Evolutionary conservation across 352 stramenopile species (phyloP), one percentile per base, ranked within the genome.

Genomic region (Phytophthora syringae): DNA sequence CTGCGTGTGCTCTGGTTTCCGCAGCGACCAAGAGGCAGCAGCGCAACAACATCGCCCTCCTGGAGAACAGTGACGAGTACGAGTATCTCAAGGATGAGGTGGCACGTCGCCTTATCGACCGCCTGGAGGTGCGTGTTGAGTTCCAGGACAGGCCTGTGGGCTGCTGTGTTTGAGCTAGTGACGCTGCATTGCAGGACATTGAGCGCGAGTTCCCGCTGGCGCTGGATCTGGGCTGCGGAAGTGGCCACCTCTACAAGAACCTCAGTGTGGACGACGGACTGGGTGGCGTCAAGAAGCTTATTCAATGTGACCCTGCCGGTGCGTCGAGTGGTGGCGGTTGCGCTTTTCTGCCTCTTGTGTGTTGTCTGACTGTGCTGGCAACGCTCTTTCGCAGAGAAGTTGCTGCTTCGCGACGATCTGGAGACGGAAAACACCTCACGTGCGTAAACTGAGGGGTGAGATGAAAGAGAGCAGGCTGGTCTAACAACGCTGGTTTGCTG

Each of bases 1-100:
- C n/a, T n/a, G n/a, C n/a, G n/a, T n/a, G n/a, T n/a, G n/a, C n/a
- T n/a, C n/a, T n/a, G 12, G 7, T 39, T 40, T 40, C 13, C 20
- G 7, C 45, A 75, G 88, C 74, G 18, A 68, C 82, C 54, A 96
- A 96, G 71, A 74, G 88, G 18, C 81, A 89, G 69, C 88, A 96
- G 60, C 83, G 82, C 42, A 94, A 94, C 71, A 94, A 91, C 60
- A 79, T 83, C 22, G 82, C 84, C 11, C 34, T 76, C 20, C 67
- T 90, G 20, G 51, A 70, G 11, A 86, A 89, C 52, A 74, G 76
- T 32, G 71, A 81, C 40, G 84, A 96, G 64, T 94, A 90, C 66
- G 88, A 96, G 56, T 96, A 96, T 58, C 65, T 96, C 27, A 92
- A 93, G 64, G 84, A 94, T 53, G 86, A 96, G 60, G 88, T 96